Evolutionary conservation across 192 early-diverging fungal genomes (phyloP), one percentile per base, ranked within the genome.

Genomic region (Backusella mclennaniae): DNA sequence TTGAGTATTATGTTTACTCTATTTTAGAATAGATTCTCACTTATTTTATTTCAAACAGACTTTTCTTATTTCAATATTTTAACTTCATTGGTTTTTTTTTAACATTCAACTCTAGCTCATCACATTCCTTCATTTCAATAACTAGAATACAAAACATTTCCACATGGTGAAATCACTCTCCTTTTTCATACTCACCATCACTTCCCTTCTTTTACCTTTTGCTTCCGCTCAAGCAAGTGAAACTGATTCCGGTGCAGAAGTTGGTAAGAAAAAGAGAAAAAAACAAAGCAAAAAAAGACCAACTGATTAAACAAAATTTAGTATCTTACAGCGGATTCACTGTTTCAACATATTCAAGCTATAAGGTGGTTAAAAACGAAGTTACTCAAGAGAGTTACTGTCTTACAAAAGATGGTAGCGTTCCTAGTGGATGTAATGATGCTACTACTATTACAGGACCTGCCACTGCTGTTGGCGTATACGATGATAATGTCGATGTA

Each of bases 181-280:
- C 23, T 63, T 63, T 63, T 29, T 63, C 23, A 63, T 49, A 49
- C 46, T 63, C 56, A 63, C 56, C 56, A 63, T 63, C 56, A 63
- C 23, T 29, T 63, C 56, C 26, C 56, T 63, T 63, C 56, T 63
- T 63, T 26, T 63, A 63, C 11, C 56, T 29, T 63, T 63, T 63
- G 56, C 26, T 63, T 63, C 56, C 26, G 56, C 23, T 63, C 53
- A 59, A 59, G 1, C 46, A 49, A 29, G 0, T 29, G 23, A 29
- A 0, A 4, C 21, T 63, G 56, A 63, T n/a, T 49, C 46, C 56
- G 56, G 56, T 14, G 56, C 56, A 26, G 23, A 63, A 63, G 56
- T 63, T 63, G 56, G 56, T 63, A 63, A 63, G 56, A 4, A 56
- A 56, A 21, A 21, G 7, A 21, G 21, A 63, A 2, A 29, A 0